A percentile compares a stretch with the other conserved stretches of the same genome.
These are phyloP conservation scores for Echeveria elegans DNA, from an alignment of 164 flowering plant species.

Conservation along the genomic window DNA sequence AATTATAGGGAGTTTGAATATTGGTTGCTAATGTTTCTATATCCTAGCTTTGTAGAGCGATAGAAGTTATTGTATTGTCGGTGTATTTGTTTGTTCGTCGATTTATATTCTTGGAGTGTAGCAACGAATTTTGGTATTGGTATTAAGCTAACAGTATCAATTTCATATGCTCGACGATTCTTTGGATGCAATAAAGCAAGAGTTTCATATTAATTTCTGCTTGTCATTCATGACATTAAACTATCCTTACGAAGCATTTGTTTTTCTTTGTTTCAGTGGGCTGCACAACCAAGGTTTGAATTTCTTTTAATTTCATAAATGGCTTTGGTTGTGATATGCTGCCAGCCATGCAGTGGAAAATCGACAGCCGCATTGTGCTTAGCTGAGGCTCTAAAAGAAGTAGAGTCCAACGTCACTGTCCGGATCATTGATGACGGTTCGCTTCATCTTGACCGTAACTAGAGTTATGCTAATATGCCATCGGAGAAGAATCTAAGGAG, in stretches of 20 bases:
- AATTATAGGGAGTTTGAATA: too few species aligned
- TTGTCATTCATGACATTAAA: neutral
- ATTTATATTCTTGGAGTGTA: too few species aligned
- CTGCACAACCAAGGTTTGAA: neutral
- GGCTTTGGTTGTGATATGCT: conserved; percentile 97
- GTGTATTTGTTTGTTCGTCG: too few species aligned
- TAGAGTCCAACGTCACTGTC: conserved; percentile 31
- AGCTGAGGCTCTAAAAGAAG: conserved; percentile 44
- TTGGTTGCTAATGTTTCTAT: too few species aligned
- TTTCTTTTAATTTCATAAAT: conserved; percentile 20
- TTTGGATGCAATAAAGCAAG: too few species aligned
- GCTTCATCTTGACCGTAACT: conserved; percentile 61
- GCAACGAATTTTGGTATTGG: too few species aligned
- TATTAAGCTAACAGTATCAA: too few species aligned
- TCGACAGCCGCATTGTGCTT: conserved; percentile 68
- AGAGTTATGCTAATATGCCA: conserved; percentile 50
- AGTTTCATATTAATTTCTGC: too few species aligned
- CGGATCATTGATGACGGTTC: conserved; percentile 54
- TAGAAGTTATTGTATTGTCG: too few species aligned
- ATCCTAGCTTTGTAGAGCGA: too few species aligned
- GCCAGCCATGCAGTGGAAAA: conserved; percentile 97
- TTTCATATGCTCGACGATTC: too few species aligned
- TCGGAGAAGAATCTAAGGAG: conserved; percentile 72
- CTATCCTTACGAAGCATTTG: neutral
- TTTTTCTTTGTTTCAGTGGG: neutral